Base-by-base conservation (phyloP, 2,329 filamentous ascomycete genomes). In the Sporothrix inflata region DNA sequence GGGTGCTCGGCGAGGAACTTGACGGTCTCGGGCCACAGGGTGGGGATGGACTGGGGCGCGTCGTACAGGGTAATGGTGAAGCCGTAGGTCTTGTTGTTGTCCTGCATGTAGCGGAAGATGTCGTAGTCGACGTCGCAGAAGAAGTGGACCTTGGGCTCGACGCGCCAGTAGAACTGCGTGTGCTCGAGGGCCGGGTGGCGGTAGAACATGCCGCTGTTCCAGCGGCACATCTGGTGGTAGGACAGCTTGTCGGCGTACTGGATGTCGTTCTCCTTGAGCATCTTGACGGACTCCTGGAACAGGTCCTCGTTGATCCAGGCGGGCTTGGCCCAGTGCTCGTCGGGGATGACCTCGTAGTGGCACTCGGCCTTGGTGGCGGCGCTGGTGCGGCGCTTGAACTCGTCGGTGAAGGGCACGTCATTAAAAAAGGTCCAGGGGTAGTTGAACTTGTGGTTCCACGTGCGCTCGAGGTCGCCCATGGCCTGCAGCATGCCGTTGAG, bases 391-490 rank as follows among this genome's bases (percentile, higher is more conserved):
- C 84, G 85, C 84, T 97, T 98, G 85, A 99, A 99, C 78, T 98
- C 94, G 19, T 96, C 92, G 2, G 92, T 91, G 79, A 99, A 99
- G 19, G 93, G 93, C 69, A 93, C 91, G 79, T 99, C 95, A 83
- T 99, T 99, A 87, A 99, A 97, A 81, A 99, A 99, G 9, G 94
- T 98, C 94, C 96, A 99, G 0, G 96, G 96, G 80, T 99, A 99
- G 85, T 99, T 99, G 88, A 98, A 99, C 80, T 99, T 99, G 85
- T 89, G 86, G 79, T 99, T 99, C 94, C 94, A 99, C 0, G 95
- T 98, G 76, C 92, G 85, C 83, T 99, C 96, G 73, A 99, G 86
- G 79, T 99, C 95, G 71, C 83, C 83, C 93, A 99, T 99, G 34
- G 94, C 94, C 79, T 91, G 88, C 34, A 98, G 85, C 85, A 99